Conservation (phyloP, 2,329 filamentous ascomycete species). For the Exophiala sp. region DNA sequence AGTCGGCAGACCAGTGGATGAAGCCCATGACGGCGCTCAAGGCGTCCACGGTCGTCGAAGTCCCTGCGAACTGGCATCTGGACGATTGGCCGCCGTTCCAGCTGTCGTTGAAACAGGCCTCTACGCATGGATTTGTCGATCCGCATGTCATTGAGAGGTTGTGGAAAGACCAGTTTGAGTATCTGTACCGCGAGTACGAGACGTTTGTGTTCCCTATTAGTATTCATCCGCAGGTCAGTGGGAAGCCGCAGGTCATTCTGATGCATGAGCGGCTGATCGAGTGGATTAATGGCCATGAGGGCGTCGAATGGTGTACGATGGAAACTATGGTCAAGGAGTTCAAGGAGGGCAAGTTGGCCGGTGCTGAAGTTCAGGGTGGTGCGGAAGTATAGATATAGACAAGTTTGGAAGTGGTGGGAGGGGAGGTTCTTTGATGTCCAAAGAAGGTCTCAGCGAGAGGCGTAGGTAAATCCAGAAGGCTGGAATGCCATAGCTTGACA, state of each 20-base stretch:
- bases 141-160: conserved; percentile 38
- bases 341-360: conserved; percentile 45
- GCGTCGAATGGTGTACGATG: conserved; percentile 48
- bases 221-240: conserved; percentile 46
- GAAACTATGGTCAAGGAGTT: conserved; percentile 65
- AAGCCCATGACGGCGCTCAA: conserved; percentile 38
- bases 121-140: conserved; percentile 28
- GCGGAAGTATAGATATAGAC: conserved; percentile 1
- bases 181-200: conserved; percentile 42
- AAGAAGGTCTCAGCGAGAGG: no score
- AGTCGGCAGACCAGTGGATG: conserved; percentile 22
- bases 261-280: conserved; percentile 46
- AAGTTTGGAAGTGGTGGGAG: no score
- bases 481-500: no score
- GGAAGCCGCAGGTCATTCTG: conserved; percentile 43
- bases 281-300: conserved; percentile 43
- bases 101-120: conserved; percentile 31
- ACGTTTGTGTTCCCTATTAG: conserved; percentile 45
- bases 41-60: conserved; percentile 38
- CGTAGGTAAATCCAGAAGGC: no score
- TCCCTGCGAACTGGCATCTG: conserved; percentile 44
- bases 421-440: no score
- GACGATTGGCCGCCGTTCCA: conserved; percentile 46
- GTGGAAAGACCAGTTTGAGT: conserved; percentile 46
- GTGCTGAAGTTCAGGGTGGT: conserved; percentile 34